Base-by-base conservation (phyloP, 1,284 basidiomycete genomes). In the Sparassis latifolia region DNA sequence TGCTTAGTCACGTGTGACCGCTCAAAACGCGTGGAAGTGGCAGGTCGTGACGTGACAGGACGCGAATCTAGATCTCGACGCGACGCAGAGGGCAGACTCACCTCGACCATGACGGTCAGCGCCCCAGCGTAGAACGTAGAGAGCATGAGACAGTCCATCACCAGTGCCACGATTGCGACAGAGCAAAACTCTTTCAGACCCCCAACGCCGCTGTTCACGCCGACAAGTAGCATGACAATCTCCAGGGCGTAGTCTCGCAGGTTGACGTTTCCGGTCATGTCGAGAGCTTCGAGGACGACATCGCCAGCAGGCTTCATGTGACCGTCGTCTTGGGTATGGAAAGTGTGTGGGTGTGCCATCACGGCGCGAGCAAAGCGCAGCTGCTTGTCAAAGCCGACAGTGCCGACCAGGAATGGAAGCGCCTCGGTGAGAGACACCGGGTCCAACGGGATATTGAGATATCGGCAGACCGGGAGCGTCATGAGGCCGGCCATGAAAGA, bases 301-400 rank as follows among this genome's bases (percentile, higher is more conserved):
- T 89, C 84, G 30, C 83, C 84, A 0, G 92, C 88, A 1, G 93
- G 87, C 62, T 85, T 86, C 69, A 85, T 75, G 48, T 76, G 72
- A 9, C 71, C 72, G 37, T 74, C 72, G 49, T 71, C 69, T 48
- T 64, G 66, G 1, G 80, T 78, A 6, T 75, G 69, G 40, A 77
- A 69, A 50, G 86, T 79, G 56, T 92, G 85, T 2, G 92, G 89
- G 61, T 95, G 90, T 27, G 84, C 79, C 69, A 98, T 92, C 35
- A 98, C 89, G 9, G 94, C 90, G 31, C 88, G 80, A 0, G 94
- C 94, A 39, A 99, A 83, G 9, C 92, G 82, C 53, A 95, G 87
- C 0, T 95, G 96, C 70, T 99, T 99, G 71, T 99, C 96, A 66
- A 98, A 99, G 10, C 96, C 96, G 51, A 99, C 86, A 0, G 92